Percentiles rank a stretch among this genome's conserved stretches.
Evolutionary conservation across 2,329 filamentous ascomycete species (phyloP).

Genomic region (Lachnellula arida): DNA sequence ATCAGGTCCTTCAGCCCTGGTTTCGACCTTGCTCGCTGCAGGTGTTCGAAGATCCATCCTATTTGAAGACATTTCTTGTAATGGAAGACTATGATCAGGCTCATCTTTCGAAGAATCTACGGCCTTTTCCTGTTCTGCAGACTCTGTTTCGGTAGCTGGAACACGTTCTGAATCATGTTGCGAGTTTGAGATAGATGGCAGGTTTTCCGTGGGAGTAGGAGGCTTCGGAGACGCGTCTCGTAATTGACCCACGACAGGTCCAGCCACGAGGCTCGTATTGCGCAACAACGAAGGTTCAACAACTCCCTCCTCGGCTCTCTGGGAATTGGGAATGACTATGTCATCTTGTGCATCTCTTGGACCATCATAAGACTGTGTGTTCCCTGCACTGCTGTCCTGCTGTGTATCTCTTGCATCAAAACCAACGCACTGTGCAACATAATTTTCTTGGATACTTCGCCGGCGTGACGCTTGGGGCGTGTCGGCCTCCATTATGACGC

Average conservation of each 20-base stretch:
- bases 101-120: neutral
- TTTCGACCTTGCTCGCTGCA: conserved; percentile 1
- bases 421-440: conserved; percentile 25
- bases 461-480: conserved; percentile 10
- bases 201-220: too few relatives aligned
- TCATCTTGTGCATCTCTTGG: conserved; percentile 13
- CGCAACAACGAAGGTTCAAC: neutral
- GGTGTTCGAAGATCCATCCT: conserved; percentile 6
- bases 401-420: conserved; percentile 25
- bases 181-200: neutral
- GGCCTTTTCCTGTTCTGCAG: neutral
- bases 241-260: neutral
- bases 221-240: too few relatives aligned
- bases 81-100: conserved; percentile 6
- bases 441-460: conserved; percentile 24
- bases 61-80: conserved; percentile 17
- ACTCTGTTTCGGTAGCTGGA: neutral
- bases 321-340: conserved; percentile 27
- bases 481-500: neutral
- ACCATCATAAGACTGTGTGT: neutral
- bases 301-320: conserved; percentile 4
- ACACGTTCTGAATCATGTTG: neutral
- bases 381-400: conserved; percentile 6
- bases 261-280: neutral
- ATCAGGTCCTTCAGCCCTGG: conserved; percentile 8